Percentiles rank a stretch among this genome's conserved stretches.
Conservation (phyloP, 2,329 filamentous ascomycete species). For the Neonectria ditissima region DNA sequence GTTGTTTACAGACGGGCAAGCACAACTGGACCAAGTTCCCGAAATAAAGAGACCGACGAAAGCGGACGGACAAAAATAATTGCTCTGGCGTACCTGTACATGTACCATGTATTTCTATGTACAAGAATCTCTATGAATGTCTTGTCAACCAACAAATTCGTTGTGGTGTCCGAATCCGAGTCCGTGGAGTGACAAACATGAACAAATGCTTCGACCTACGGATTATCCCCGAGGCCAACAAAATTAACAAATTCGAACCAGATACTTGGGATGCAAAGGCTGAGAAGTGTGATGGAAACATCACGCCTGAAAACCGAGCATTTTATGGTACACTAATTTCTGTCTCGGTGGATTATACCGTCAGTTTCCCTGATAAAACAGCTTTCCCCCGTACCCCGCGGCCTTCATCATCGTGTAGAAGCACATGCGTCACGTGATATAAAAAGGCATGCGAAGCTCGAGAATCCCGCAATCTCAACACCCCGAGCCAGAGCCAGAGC, state of each 20-base stretch:
- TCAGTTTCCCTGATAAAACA: neutral
- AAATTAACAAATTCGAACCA: too few species aligned
- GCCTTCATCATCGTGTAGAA: neutral
- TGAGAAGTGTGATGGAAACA: too few species aligned
- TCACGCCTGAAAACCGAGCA: neutral
- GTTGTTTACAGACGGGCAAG: conserved; percentile 61
- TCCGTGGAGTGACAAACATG: neutral
- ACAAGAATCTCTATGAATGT: conserved; percentile 37
- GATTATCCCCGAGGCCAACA: too few species aligned
- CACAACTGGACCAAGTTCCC: conserved; percentile 69
- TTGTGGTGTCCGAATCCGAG: neutral
- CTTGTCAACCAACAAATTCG: conserved; percentile 24
- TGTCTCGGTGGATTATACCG: neutral
- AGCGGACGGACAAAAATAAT: conserved; percentile 29
- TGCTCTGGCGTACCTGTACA: conserved; percentile 45
- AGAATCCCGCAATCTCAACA: conserved; percentile 21
- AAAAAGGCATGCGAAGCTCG: conserved; percentile 9
- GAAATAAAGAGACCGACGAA: conserved; percentile 55
- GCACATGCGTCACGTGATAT: conserved; percentile 41
- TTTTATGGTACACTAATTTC: too few species aligned
- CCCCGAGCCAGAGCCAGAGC: neutral
- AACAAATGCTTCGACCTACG: too few species aligned
- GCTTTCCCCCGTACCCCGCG: neutral
- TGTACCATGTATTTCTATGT: conserved; percentile 51
- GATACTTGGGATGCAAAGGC: too few species aligned